Evolutionary conservation across 2,329 filamentous ascomycete genomes (phyloP), one percentile per base, ranked within the genome.

Genomic region (Cladosporium sphaerospermum): DNA sequence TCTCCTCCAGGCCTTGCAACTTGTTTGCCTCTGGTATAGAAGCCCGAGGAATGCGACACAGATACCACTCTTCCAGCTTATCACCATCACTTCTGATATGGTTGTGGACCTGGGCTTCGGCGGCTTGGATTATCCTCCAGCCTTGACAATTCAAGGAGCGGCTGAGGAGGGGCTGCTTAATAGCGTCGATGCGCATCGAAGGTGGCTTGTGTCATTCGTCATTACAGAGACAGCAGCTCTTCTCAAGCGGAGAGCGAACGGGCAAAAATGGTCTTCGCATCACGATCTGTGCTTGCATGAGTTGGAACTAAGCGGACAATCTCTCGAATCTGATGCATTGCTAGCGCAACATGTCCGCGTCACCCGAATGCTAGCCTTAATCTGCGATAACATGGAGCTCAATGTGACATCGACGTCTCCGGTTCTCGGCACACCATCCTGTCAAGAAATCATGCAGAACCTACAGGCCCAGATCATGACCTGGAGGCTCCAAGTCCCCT

Each of bases 51-150:
- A 59, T 80, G 86, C 61, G 88, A 88, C 57, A 87, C 92, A 62
- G 85, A 92, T 69, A 79, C 92, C 91, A 63, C 91, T 92, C 65
- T 93, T 90, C 70, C 87, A 91, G 71, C 78, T 92, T 56, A 82
- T 89, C 36, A 87, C 93, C 65, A 81, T 88, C 61, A 85, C 86
- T 1, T 83, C 83, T 45, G 79, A 87, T 60, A 86, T 95, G 81
- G 85, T 85, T 16, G 82, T 92, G 51, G 89, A 95, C 60, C 77
- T 95, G 23, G 88, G 89, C 0, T 78, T 95, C 8, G 86, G 83
- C 9, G 59, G 57, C 10, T 32, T 40, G 7, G 3, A 42, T 9
- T 19, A 46, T 9, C 51, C 51, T 5, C 51, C 51, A 42, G 28
- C 32, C 9, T 40, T 46, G 18, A 23, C 32, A 4, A 34, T 53